Percentiles rank a stretch among this genome's conserved stretches.
These are phyloP conservation scores for Salinomyces thailandicus DNA, from an alignment of 2,329 filamentous ascomycete genomes.

Conservation along the genomic window DNA sequence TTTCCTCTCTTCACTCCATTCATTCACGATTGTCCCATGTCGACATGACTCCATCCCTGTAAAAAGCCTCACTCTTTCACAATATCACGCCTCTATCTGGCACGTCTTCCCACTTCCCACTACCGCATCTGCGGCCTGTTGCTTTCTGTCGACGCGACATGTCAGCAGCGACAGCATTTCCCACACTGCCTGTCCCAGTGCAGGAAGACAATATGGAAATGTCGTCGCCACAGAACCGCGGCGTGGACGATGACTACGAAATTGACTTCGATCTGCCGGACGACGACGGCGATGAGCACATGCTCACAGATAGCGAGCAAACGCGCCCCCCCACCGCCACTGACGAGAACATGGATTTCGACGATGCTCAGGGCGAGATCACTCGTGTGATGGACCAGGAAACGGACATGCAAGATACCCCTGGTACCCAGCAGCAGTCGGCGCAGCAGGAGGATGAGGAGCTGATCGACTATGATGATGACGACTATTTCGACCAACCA, in stretches of 20 bases:
- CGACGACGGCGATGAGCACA: conserved; percentile 40
- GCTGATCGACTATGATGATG: conserved; percentile 29
- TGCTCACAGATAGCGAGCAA: conserved; percentile 44
- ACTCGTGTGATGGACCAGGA: conserved; percentile 23
- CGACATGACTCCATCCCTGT: no score
- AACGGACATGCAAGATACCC: conserved; percentile 22
- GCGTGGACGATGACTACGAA: conserved; percentile 43
- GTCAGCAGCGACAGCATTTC: conserved; percentile 17
- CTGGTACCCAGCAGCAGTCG: conserved; percentile 9
- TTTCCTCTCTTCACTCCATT: no score
- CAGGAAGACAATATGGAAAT: conserved; percentile 48
- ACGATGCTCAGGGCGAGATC: conserved; percentile 17
- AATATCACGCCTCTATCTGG: no score
- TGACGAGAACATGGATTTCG: conserved; percentile 26
- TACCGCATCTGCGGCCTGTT: no score
- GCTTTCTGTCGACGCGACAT: conserved; percentile 10
- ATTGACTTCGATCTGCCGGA: conserved; percentile 48
- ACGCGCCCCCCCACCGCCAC: conserved; percentile 29
- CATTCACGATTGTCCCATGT: no score
- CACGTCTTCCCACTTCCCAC: no score
- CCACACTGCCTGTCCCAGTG: conserved; percentile 14
- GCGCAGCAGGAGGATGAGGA: conserved; percentile 23
- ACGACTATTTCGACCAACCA: conserved; percentile 7
- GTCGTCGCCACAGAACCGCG: conserved; percentile 35
- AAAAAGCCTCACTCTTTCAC: no score